phyloP scores from a whole-genome alignment of 164 flowering plant species.

The Berberis vulgaris region DNA sequence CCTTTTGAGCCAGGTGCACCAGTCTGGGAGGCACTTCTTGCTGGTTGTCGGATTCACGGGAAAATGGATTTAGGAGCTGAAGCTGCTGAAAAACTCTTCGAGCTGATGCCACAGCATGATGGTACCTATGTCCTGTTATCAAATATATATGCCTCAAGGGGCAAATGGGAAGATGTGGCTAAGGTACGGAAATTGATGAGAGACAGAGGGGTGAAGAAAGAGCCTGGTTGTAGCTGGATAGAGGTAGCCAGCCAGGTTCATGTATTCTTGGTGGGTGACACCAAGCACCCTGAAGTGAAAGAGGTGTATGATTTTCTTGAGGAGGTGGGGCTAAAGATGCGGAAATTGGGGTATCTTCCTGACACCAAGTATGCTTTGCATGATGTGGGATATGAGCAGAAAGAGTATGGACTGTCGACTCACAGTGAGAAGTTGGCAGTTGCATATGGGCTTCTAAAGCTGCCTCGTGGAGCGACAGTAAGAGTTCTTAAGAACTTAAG shows the following conservation, averaged over 20 bases:
- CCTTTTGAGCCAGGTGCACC: slow-evolving; percentile 59
- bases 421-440: slow-evolving; percentile 92
- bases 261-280: slow-evolving; percentile 69
- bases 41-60: slow-evolving; percentile 66
- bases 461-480: slow-evolving; percentile 57
- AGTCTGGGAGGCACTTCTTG: slow-evolving; percentile 73
- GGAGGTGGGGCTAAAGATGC: slow-evolving; percentile 38
- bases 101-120: slow-evolving; percentile 56
- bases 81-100: slow-evolving; percentile 62
- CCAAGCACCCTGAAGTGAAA: slow-evolving; percentile 52
- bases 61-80: slow-evolving; percentile 51
- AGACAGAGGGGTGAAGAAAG: slow-evolving; percentile 72
- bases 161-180: slow-evolving; percentile 55
- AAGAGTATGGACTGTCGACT: slow-evolving; percentile 49
- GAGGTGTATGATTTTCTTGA: slow-evolving; percentile 46
- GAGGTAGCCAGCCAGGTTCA: slow-evolving; percentile 64
- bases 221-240: slow-evolving; percentile 92
- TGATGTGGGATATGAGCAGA: slow-evolving; percentile 54
- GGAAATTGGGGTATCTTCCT: slow-evolving; percentile 63
- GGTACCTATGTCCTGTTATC: slow-evolving; percentile 64
- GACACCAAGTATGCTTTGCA: slow-evolving; percentile 59
- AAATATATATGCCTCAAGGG: slow-evolving; percentile 53
- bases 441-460: slow-evolving; percentile 61
- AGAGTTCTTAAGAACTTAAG: slow-evolving; percentile 76
- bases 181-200: slow-evolving; percentile 64